phyloP scores from a whole-genome alignment of 148 eudicot species.

The Pharnaceum exiguum region DNA sequence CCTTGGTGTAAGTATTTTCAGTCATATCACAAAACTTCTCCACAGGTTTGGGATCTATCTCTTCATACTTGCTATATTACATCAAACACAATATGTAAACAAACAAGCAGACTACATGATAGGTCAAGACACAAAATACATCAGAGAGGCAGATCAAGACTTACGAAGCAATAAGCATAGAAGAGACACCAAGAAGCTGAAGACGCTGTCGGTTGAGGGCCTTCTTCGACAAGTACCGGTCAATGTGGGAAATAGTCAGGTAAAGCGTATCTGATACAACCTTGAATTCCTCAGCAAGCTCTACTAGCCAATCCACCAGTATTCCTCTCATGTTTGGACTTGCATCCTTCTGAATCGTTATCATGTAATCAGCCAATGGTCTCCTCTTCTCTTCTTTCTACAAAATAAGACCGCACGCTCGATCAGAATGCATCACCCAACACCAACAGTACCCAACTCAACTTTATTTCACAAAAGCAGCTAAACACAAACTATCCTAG shows the following conservation, averaged over 20 bases:
- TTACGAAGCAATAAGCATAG: constrained; percentile 97
- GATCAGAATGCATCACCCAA: not conserved
- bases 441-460: constrained; percentile 7
- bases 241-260: constrained; percentile 63
- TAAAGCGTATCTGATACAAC: constrained; percentile 76
- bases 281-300: constrained; percentile 90
- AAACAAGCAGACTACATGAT: not conserved
- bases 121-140: not conserved
- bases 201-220: constrained; percentile 58
- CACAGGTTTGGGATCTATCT: constrained; percentile 70
- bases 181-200: constrained; percentile 88
- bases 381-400: constrained; percentile 70
- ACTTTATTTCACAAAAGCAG: not conserved
- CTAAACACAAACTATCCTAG: not conserved
- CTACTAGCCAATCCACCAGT: constrained; percentile 93
- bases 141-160: constrained; percentile 11
- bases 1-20: constrained; percentile 73
- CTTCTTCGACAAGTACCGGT: constrained; percentile 62
- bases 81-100: not conserved
- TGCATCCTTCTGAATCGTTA: constrained; percentile 75
- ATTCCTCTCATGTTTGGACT: constrained; percentile 84
- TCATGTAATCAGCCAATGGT: constrained; percentile 61
- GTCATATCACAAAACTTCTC: constrained; percentile 78
- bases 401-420: constrained; percentile 3
- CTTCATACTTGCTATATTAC: constrained; percentile 68